Conservation (phyloP, 2,329 filamentous ascomycete genomes). For the Pseudonectria buxi region DNA sequence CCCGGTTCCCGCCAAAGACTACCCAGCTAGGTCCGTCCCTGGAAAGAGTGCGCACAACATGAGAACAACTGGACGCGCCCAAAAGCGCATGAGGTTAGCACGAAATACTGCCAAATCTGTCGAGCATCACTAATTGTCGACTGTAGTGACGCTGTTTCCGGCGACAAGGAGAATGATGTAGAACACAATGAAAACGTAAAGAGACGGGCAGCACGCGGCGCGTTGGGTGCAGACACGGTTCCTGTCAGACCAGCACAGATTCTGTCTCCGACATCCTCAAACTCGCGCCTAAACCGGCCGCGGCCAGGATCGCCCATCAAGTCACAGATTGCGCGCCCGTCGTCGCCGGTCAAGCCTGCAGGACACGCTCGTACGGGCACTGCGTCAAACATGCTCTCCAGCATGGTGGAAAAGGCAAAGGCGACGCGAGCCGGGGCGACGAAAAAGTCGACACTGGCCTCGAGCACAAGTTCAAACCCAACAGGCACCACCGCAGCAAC, state of each 20-base stretch:
- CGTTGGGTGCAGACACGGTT: slow-evolving; percentile 35
- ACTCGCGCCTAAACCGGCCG: slow-evolving; percentile 58
- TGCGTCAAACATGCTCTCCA: slow-evolving; percentile 42
- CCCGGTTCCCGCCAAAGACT: slow-evolving; percentile 46
- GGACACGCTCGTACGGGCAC: slow-evolving; percentile 33
- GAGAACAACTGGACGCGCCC: slow-evolving; percentile 22
- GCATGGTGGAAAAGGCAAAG: slow-evolving; percentile 56
- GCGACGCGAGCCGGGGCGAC: slow-evolving; percentile 42
- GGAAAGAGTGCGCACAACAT: slow-evolving; percentile 23
- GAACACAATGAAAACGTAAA: slow-evolving; percentile 58
- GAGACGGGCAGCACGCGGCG: slow-evolving; percentile 51
- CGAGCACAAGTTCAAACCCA: slow-evolving; percentile 38
- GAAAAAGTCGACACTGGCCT: slow-evolving; percentile 40
- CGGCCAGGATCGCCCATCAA: slow-evolving; percentile 48
- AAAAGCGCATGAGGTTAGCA: slow-evolving; percentile 48
- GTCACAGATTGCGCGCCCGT: slow-evolving; percentile 49
- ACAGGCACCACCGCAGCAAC: slow-evolving; percentile 26
- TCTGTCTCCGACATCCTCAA: slow-evolving; percentile 76
- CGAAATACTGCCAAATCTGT: not conserved
- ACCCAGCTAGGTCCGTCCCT: slow-evolving; percentile 27
- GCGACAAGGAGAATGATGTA: slow-evolving; percentile 72
- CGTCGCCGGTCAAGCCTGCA: slow-evolving; percentile 54
- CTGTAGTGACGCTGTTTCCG: slow-evolving; percentile 55
- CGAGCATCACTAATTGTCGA: slow-evolving; percentile 16
- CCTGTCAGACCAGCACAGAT: slow-evolving; percentile 47